phyloP scores from a whole-genome alignment of 176 grass and related monocot species.

The Eragrostis nindensis region DNA sequence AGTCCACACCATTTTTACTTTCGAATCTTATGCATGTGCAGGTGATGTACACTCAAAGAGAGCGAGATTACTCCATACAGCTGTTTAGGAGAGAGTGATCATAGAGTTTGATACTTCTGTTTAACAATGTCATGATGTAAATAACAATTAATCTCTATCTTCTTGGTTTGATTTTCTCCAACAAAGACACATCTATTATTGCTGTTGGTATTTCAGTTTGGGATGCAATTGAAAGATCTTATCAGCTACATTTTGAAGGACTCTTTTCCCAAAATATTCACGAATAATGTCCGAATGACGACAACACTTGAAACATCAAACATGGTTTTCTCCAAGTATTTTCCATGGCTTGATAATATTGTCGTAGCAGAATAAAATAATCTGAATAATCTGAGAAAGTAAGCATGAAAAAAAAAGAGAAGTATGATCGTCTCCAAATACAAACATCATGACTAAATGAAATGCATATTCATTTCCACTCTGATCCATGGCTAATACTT shows the following conservation, averaged over 20 bases:
- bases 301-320: neutral
- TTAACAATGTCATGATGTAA: conserved; percentile 27
- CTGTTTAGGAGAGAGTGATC: neutral
- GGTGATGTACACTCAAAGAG: conserved; percentile 14
- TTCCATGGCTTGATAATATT: too few species aligned
- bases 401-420: too few species aligned
- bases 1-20: neutral
- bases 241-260: conserved; percentile 1
- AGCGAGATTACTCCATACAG: neutral
- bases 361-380: too few species aligned
- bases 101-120: neutral
- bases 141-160: conserved; percentile 13
- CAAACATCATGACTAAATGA: neutral
- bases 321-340: neutral
- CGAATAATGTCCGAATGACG: neutral
- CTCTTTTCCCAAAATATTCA: neutral
- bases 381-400: too few species aligned
- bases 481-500: conserved; percentile 38
- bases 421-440: neutral
- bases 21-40: conserved; percentile 15
- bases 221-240: neutral
- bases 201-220: neutral
- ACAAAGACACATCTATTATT: neutral
- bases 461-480: neutral
- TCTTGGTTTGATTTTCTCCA: conserved; percentile 8